Base-by-base conservation (phyloP, 768 basidiomycete species). In the Podaxis sp. region DNA sequence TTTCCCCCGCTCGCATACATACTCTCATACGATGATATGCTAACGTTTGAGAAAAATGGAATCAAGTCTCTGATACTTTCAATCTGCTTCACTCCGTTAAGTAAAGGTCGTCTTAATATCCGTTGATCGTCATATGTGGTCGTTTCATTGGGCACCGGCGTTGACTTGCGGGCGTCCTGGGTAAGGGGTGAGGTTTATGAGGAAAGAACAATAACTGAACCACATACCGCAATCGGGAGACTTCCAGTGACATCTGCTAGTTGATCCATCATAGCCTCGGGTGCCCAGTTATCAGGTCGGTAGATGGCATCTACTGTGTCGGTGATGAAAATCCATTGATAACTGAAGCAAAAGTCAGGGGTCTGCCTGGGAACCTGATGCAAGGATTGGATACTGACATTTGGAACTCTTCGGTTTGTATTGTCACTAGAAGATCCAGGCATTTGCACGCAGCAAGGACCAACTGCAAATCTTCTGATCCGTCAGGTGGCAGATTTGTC, bases 271-370 rank as follows among this genome's bases (percentile, higher is more conserved):
- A 97, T 86, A 2, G 94, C 90, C 65, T 90, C 89, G 0, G 95
- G 91, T 60, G 78, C 77, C 83, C 89, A 93, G 48, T 87, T 79
- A 60, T 94, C 88, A 0, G 94, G 91, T 16, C 86, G 88, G 73
- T 93, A 95, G 36, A 95, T 83, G 0, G 96, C 95, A 67, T 98
- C 97, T 5, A 95, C 92, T 0, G 96, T 98, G 72, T 99, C 96
- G 2, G 95, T 97, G 46, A 98, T 86, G 72, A 98, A 99, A 68
- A 97, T 91, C 96, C 97, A 99, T 77, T 99, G 95, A 71, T 98
- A 91, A 70, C 90, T 92, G 65, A 18, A n/a, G 13, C 13, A 46
- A 18, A 28, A 46, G 4, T 44, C 21, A 13, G 51, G 68, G 9
- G 70, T 57, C 5, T 21, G 23, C 11, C 11, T 2, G 18, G 16